Percentiles rank a stretch among this genome's conserved stretches.
Evolutionary conservation across 2,329 filamentous ascomycete species (phyloP).

Genomic region (Nigrograna mackinnonii): DNA sequence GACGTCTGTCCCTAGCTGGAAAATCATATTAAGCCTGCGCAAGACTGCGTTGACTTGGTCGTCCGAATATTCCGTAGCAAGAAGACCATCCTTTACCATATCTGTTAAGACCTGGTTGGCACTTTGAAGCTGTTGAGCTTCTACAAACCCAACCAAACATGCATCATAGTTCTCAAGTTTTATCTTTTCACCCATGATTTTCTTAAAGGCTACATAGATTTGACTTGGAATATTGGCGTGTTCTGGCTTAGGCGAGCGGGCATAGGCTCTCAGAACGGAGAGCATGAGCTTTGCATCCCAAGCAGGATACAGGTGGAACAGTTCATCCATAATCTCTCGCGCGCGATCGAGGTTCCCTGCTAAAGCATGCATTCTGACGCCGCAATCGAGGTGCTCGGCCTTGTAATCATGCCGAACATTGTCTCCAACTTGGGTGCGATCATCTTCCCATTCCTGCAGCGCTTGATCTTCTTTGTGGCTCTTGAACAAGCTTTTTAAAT

Average conservation of each 20-base stretch:
- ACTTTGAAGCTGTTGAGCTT: constrained; percentile 65
- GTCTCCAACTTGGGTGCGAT: constrained; percentile 9
- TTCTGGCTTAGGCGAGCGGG: constrained; percentile 47
- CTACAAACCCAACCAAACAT: constrained; percentile 71
- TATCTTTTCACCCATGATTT: constrained; percentile 62
- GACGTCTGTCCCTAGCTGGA: constrained; percentile 30
- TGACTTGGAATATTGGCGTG: constrained; percentile 55
- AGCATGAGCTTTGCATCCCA: constrained; percentile 63
- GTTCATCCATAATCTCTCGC: constrained; percentile 57
- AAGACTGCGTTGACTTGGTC: constrained; percentile 21
- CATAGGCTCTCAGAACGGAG: constrained; percentile 71
- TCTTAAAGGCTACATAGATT: constrained; percentile 59
- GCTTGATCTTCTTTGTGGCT: constrained; percentile 28
- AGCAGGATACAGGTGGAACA: constrained; percentile 52
- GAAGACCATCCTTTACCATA: constrained; percentile 70
- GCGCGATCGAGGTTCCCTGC: constrained; percentile 63
- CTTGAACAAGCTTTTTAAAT: constrained; percentile 32
- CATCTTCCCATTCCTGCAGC: constrained; percentile 33
- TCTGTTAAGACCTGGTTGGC: constrained; percentile 81
- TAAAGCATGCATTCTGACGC: constrained; percentile 66
- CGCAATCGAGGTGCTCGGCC: constrained; percentile 61
- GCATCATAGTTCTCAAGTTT: constrained; percentile 76
- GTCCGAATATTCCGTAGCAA: constrained; percentile 45
- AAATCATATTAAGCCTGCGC: constrained; percentile 28
- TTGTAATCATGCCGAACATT: constrained; percentile 25